A percentile compares a stretch with the other conserved stretches of the same genome.
Evolutionary conservation across 2,329 filamentous ascomycete species (phyloP).

Genomic region (Paracoccidioides brasiliensis): DNA sequence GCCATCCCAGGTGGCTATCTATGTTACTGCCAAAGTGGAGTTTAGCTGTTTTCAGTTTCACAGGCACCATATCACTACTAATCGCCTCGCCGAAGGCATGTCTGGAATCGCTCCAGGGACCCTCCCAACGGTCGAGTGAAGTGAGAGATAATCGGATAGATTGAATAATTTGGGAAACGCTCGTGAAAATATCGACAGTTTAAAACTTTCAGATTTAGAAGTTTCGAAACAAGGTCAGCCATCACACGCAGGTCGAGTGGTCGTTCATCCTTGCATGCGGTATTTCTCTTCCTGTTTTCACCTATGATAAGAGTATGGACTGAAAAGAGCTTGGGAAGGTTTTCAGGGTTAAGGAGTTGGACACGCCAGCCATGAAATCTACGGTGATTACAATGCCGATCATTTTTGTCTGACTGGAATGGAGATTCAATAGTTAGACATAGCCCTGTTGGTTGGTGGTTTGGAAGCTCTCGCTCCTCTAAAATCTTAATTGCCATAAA

Average conservation of each 20-base stretch:
- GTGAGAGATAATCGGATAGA: neutral
- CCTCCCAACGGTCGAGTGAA: slow-evolving; percentile 3
- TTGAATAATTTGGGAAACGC: slow-evolving; percentile 1
- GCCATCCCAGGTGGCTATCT: neutral
- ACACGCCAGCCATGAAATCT: slow-evolving; percentile 1
- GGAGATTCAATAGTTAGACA: neutral
- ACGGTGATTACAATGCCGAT: slow-evolving; percentile 1
- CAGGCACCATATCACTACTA: neutral
- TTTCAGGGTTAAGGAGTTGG: slow-evolving; percentile 2
- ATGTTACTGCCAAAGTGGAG: neutral
- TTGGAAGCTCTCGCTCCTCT: slow-evolving; percentile 3
- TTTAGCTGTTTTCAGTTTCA: neutral
- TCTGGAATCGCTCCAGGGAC: slow-evolving; percentile 5
- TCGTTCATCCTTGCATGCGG: neutral
- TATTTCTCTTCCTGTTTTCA: neutral
- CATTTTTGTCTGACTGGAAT: neutral
- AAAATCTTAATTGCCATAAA: slow-evolving; percentile 4
- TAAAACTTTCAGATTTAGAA: slow-evolving; percentile 4
- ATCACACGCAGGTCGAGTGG: slow-evolving; percentile 4
- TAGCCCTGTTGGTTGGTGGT: slow-evolving; percentile 2
- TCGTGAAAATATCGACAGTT: slow-evolving; percentile 2
- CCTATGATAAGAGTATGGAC: neutral
- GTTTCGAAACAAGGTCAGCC: slow-evolving; percentile 5
- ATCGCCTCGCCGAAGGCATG: slow-evolving; percentile 5
- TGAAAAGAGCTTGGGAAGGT: slow-evolving; percentile 1